Conservation (phyloP, 1,139 yeast species). For the Taiozyma sp. region DNA sequence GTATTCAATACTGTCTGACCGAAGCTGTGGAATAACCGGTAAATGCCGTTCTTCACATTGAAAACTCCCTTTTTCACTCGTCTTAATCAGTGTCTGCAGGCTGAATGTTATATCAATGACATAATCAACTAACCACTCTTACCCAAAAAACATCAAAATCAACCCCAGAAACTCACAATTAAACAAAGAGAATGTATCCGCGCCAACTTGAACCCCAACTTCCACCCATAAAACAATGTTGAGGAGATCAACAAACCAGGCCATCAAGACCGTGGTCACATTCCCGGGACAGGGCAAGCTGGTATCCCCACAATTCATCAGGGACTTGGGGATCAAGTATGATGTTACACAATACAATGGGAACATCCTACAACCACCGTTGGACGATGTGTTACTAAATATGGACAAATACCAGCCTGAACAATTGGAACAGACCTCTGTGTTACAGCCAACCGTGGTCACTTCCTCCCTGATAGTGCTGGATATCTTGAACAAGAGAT, state of each 20-base stretch:
- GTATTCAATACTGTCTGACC: too few relatives aligned
- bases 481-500: conserved; percentile 23
- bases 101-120: too few relatives aligned
- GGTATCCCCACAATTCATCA: conserved; percentile 6
- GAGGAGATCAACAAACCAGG: neutral
- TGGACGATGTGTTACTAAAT: neutral
- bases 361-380: neutral
- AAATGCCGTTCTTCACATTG: too few relatives aligned
- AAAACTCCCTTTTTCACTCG: too few relatives aligned
- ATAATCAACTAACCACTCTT: too few relatives aligned
- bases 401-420: neutral
- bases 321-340: neutral
- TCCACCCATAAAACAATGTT: neutral
- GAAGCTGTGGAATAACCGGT: too few relatives aligned
- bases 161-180: too few relatives aligned
- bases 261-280: conserved; percentile 10
- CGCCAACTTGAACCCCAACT: too few relatives aligned
- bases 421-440: conserved; percentile 28
- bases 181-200: too few relatives aligned
- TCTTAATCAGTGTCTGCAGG: too few relatives aligned
- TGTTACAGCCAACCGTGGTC: conserved; percentile 48
- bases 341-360: neutral
- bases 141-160: too few relatives aligned
- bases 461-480: conserved; percentile 33
- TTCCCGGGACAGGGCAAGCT: conserved; percentile 23